Conservation (phyloP, 1,284 basidiomycete genomes). For the Clitocybe nebularis region DNA sequence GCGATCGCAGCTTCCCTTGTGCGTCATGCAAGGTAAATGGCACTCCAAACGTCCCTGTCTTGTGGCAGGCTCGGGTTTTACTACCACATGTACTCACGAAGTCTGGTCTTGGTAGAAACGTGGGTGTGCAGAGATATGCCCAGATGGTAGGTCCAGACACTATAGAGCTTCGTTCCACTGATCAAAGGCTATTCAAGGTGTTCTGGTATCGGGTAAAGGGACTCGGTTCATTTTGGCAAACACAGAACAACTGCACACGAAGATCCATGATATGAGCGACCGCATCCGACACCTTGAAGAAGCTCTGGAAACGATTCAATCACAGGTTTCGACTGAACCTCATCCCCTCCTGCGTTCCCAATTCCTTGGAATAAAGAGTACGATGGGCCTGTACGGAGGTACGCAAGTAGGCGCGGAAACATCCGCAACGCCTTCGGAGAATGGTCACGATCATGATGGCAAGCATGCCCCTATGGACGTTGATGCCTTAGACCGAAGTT, state of each 20-base stretch:
- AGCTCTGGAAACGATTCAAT: constrained; percentile 38
- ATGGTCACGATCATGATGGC: constrained; percentile 5
- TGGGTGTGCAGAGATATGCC: constrained; percentile 62
- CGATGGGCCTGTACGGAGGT: constrained; percentile 55
- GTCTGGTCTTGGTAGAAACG: constrained; percentile 44
- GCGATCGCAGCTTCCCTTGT: constrained; percentile 56
- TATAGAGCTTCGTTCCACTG: too few relatives aligned
- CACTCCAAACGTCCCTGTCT: neutral
- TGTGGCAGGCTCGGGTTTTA: neutral
- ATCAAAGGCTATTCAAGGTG: constrained; percentile 40
- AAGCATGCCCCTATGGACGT: constrained; percentile 11
- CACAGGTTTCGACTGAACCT: constrained; percentile 28
- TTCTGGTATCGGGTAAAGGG: constrained; percentile 71
- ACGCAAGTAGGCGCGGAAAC: constrained; percentile 26
- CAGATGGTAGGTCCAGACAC: constrained; percentile 53
- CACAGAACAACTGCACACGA: constrained; percentile 66
- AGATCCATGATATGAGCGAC: constrained; percentile 66
- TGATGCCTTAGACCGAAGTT: constrained; percentile 18
- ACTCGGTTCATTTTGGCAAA: constrained; percentile 76
- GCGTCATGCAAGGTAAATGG: constrained; percentile 36
- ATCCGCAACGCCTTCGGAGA: constrained; percentile 13
- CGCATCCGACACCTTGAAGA: constrained; percentile 69
- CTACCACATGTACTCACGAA: constrained; percentile 1
- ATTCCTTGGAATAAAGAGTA: constrained; percentile 58
- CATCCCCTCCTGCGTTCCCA: constrained; percentile 61